A percentile compares a stretch with the other conserved stretches of the same genome.
These are phyloP conservation scores for Pistacia atlantica DNA, from an alignment of 345 rosid species.

Conservation along the genomic window DNA sequence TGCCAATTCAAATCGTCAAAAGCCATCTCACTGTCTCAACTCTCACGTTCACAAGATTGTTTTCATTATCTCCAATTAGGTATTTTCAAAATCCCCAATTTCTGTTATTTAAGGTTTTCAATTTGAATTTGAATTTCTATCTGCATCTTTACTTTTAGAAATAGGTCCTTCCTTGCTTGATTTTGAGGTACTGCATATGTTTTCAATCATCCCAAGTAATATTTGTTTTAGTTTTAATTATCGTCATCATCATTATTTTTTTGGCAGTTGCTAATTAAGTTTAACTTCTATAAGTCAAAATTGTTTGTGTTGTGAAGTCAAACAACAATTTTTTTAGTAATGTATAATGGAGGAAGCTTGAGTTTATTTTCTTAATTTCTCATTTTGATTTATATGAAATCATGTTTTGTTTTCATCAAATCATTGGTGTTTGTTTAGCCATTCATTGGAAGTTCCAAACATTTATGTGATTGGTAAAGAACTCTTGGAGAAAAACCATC, in stretches of 20 bases:
- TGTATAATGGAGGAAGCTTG: background rate
- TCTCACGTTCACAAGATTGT: too few species aligned
- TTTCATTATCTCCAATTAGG: too few species aligned
- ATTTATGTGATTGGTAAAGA: background rate
- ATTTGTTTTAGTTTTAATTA: background rate
- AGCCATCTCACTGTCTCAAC: too few species aligned
- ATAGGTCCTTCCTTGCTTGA: slow-evolving; percentile 97
- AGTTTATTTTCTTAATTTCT: background rate
- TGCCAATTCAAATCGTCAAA: too few species aligned
- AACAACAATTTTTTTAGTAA: background rate
- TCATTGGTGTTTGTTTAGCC: background rate
- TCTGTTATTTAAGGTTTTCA: too few species aligned
- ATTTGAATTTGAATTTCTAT: too few species aligned
- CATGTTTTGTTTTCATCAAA: slow-evolving; percentile 2
- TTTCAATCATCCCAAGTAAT: slow-evolving; percentile 1
- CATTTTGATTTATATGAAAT: background rate
- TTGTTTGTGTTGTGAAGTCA: background rate
- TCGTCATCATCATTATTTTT: background rate
- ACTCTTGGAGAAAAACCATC: background rate
- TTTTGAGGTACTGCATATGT: slow-evolving; percentile 68
- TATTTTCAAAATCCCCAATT: too few species aligned
- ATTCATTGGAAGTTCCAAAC: background rate
- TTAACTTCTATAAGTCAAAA: background rate
- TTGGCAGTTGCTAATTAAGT: background rate
- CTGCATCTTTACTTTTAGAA: slow-evolving; percentile 75